These are phyloP conservation scores for Vanderwaltozyma verrucispora DNA, from an alignment of 805 yeast genomes.

Conservation along the genomic window DNA sequence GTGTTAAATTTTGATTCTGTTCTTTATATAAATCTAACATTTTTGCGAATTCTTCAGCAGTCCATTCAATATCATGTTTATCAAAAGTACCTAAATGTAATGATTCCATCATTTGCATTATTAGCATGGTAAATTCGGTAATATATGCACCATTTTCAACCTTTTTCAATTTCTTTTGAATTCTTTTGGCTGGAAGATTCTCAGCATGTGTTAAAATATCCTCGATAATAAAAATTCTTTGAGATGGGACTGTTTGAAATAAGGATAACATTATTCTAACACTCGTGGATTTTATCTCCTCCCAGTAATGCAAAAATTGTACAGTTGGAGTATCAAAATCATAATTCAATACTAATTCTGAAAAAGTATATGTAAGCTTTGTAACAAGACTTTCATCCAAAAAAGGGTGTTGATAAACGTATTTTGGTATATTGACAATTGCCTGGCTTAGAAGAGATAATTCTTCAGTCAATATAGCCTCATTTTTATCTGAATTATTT, in stretches of 20 bases:
- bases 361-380: conserved; percentile 43
- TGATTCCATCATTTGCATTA: conserved; percentile 18
- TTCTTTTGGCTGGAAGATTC: conserved; percentile 37
- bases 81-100: conserved; percentile 11
- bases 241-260: conserved; percentile 36
- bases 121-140: conserved; percentile 23
- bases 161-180: conserved; percentile 17
- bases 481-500: conserved; percentile 19
- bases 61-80: neutral
- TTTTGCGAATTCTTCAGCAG: neutral
- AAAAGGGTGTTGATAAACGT: conserved; percentile 14
- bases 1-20: conserved; percentile 1
- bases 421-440: conserved; percentile 14
- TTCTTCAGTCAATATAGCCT: conserved; percentile 2
- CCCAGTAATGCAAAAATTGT: conserved; percentile 12
- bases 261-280: conserved; percentile 28
- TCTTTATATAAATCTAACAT: conserved; percentile 1
- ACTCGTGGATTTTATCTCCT: conserved; percentile 12
- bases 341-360: conserved; percentile 17
- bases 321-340: conserved; percentile 5
- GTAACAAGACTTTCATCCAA: conserved; percentile 46
- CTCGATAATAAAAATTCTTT: conserved; percentile 48
- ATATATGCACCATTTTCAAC: conserved; percentile 9
- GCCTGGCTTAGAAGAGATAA: conserved; percentile 12
- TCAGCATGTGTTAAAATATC: conserved; percentile 48